Conservation (phyloP, 2,329 filamentous ascomycete species). For the Mycosphaerella sp. region DNA sequence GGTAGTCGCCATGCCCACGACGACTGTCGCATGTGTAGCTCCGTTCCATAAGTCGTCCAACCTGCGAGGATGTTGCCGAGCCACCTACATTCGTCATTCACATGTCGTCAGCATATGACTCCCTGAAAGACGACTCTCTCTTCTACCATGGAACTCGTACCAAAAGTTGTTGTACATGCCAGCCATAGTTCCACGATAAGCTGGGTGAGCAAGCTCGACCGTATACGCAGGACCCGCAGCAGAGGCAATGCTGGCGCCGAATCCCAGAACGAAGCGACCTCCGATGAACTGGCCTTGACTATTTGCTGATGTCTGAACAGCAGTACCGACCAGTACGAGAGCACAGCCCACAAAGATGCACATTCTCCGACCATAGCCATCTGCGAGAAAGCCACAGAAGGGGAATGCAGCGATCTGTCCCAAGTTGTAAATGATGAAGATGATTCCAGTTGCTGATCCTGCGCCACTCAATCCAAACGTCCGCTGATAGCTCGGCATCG, state of each 20-base stretch:
- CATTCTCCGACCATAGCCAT: constrained; percentile 45
- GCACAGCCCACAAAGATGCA: constrained; percentile 53
- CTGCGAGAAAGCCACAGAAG: constrained; percentile 37
- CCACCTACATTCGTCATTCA: constrained; percentile 17
- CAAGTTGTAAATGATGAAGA: constrained; percentile 40
- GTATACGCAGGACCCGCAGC: constrained; percentile 56
- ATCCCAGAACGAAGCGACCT: constrained; percentile 37
- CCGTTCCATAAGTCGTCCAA: constrained; percentile 31
- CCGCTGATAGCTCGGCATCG: constrained; percentile 46
- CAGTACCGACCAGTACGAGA: constrained; percentile 47
- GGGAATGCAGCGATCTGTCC: constrained; percentile 49
- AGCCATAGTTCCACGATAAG: constrained; percentile 54
- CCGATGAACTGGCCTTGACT: constrained; percentile 48
- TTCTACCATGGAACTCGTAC: constrained; percentile 4
- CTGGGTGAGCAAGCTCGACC: constrained; percentile 55
- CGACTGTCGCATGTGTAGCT: constrained; percentile 22
- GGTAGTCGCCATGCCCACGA: constrained; percentile 44
- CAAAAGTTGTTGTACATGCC: constrained; percentile 49
- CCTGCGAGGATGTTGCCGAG: constrained; percentile 50
- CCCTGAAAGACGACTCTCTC: background rate
- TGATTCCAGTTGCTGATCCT: constrained; percentile 46
- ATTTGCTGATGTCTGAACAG: constrained; percentile 47
- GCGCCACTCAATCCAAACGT: constrained; percentile 45
- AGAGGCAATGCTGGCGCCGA: constrained; percentile 49
- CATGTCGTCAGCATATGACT: background rate